Evolutionary conservation across 2,329 filamentous ascomycete species (phyloP).

Genomic region (Neofusicoccum kwambonambiense): DNA sequence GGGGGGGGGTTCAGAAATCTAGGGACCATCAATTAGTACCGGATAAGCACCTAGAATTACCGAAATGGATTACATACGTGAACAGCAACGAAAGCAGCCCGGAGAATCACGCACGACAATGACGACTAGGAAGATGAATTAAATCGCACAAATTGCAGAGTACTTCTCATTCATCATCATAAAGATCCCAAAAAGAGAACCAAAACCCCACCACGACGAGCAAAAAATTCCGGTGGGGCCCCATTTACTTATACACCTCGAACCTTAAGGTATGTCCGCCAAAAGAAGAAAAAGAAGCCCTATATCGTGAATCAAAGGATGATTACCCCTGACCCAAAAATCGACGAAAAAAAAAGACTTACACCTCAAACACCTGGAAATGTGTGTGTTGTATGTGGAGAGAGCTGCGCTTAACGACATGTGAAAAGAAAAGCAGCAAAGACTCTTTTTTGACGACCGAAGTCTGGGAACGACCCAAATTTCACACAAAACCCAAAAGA

Average conservation of each 20-base stretch:
- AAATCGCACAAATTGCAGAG: neutral
- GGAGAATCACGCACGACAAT: too few species aligned
- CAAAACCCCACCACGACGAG: neutral
- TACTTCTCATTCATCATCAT: constrained; percentile 8
- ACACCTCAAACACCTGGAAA: constrained; percentile 7
- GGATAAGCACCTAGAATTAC: too few species aligned
- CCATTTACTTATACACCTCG: neutral
- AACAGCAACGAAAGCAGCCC: too few species aligned
- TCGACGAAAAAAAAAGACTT: neutral
- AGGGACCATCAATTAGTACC: too few species aligned
- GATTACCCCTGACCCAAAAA: neutral
- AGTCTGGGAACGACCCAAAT: neutral
- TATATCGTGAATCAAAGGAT: neutral
- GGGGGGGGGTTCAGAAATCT: too few species aligned
- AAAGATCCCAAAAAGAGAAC: neutral
- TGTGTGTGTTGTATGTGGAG: constrained; percentile 8
- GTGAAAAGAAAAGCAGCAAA: neutral
- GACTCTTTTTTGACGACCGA: too few species aligned
- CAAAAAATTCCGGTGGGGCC: neutral
- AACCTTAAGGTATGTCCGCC: neutral
- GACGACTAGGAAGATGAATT: too few species aligned
- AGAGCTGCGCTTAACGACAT: neutral
- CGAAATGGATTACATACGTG: too few species aligned
- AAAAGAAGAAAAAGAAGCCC: neutral
- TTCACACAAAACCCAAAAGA: neutral